Conservation (phyloP, 2,329 filamentous ascomycete species). For the Shiraia bambusicola region DNA sequence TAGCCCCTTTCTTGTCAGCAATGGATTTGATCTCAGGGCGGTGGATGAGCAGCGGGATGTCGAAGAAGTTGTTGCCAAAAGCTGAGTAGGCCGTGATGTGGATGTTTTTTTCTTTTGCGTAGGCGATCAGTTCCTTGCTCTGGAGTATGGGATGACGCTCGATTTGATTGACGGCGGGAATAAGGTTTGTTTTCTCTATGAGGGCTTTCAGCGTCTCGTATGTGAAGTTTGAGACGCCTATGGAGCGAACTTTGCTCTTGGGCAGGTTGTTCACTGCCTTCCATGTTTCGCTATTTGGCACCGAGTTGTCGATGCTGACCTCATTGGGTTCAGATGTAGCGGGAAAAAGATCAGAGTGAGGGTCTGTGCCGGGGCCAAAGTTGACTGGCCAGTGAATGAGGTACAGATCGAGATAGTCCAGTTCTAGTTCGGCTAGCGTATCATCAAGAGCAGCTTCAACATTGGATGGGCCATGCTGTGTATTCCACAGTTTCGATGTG, state of each 20-base stretch:
- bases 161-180: conserved; percentile 35
- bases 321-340: conserved; percentile 57
- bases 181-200: conserved; percentile 50
- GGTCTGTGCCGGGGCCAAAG: conserved; percentile 58
- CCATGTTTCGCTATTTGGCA: conserved; percentile 35
- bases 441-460: conserved; percentile 73
- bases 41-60: conserved; percentile 63
- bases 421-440: conserved; percentile 72
- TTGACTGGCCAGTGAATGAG: conserved; percentile 86
- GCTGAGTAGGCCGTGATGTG: conserved; percentile 48
- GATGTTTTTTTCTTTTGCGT: conserved; percentile 35
- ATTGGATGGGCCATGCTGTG: conserved; percentile 71
- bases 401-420: conserved; percentile 90
- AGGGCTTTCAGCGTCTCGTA: conserved; percentile 52
- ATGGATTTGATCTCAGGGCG: conserved; percentile 68
- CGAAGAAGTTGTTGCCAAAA: conserved; percentile 44
- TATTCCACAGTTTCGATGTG: conserved; percentile 90
- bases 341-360: conserved; percentile 34
- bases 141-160: conserved; percentile 36
- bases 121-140: conserved; percentile 32
- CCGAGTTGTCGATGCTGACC: conserved; percentile 38
- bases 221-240: conserved; percentile 38
- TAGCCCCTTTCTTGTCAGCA: conserved; percentile 63
- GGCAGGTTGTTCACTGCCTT: conserved; percentile 44
- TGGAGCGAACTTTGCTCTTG: conserved; percentile 41